Evolutionary conservation across 1,284 basidiomycete genomes (phyloP).

Genomic region (Melampsora larici-populina): DNA sequence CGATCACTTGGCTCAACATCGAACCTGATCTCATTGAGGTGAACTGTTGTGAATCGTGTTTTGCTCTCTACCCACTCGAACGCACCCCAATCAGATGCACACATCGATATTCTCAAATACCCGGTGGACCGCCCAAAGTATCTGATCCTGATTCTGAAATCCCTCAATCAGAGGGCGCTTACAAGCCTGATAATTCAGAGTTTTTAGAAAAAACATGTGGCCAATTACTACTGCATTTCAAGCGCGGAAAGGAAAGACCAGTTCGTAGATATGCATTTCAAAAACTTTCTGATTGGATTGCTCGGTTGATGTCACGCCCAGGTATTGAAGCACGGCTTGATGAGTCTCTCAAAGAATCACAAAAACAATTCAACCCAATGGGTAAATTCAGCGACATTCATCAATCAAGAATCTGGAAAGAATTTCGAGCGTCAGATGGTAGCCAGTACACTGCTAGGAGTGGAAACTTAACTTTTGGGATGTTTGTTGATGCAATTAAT

Average conservation of each 20-base stretch:
- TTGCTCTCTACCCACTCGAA: constrained; percentile 29
- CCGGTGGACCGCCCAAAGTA: too few relatives aligned
- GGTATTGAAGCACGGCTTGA: constrained; percentile 17
- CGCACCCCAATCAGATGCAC: not conserved
- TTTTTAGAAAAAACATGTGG: too few relatives aligned
- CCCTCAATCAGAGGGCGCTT: too few relatives aligned
- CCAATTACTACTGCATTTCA: too few relatives aligned
- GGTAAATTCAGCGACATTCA: constrained; percentile 20
- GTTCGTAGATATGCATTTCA: constrained; percentile 16
- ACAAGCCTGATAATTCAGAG: too few relatives aligned
- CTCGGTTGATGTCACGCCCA: constrained; percentile 11
- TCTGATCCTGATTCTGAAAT: too few relatives aligned
- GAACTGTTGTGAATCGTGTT: constrained; percentile 22
- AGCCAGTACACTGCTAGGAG: constrained; percentile 8
- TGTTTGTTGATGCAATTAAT: too few relatives aligned
- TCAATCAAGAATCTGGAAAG: too few relatives aligned
- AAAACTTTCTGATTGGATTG: constrained; percentile 23
- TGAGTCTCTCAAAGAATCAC: not conserved
- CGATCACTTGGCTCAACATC: constrained; percentile 21
- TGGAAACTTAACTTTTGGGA: constrained; percentile 30
- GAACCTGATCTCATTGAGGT: constrained; percentile 18
- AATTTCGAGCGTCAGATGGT: constrained; percentile 19
- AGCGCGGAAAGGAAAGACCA: constrained; percentile 1
- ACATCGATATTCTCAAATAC: not conserved
- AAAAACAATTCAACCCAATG: constrained; percentile 9